phyloP scores from a whole-genome alignment of 352 stramenopile species.

The Pilasporangium apinafurcum region DNA sequence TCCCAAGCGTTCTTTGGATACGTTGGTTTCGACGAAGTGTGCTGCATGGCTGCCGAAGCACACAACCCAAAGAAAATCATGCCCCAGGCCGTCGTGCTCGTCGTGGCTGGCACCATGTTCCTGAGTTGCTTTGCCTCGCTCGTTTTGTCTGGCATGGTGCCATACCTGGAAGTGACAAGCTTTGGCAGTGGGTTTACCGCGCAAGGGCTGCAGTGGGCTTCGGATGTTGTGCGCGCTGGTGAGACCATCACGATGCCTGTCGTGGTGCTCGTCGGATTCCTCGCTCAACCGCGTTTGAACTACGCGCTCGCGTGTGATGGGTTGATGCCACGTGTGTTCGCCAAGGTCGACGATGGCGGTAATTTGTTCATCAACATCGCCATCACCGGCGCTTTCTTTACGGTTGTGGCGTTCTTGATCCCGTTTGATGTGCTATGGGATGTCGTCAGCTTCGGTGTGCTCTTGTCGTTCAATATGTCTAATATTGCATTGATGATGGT shows the following conservation, averaged over 20 bases:
- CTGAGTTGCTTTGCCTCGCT: slow-evolving; percentile 33
- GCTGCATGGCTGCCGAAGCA: slow-evolving; percentile 51
- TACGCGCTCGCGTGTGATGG: slow-evolving; percentile 77
- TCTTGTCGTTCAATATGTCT: slow-evolving; percentile 49
- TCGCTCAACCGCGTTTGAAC: slow-evolving; percentile 76
- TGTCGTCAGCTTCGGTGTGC: slow-evolving; percentile 43
- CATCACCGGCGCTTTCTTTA: slow-evolving; percentile 14
- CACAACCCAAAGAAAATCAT: slow-evolving; percentile 44
- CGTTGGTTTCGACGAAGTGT: slow-evolving; percentile 88
- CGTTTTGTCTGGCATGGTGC: slow-evolving; percentile 57
- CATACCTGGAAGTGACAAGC: not conserved
- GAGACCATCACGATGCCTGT: slow-evolving; percentile 58
- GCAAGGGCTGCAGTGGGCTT: slow-evolving; percentile 1
- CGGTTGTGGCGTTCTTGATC: slow-evolving; percentile 20
- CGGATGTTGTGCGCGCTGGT: not conserved
- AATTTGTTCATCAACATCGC: slow-evolving; percentile 33
- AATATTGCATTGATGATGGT: slow-evolving; percentile 29
- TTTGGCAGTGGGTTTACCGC: slow-evolving; percentile 1
- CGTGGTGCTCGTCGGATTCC: slow-evolving; percentile 79
- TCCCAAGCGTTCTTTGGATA: slow-evolving; percentile 84
- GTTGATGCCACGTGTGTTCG: slow-evolving; percentile 71
- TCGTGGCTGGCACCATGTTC: slow-evolving; percentile 5
- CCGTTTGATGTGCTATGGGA: slow-evolving; percentile 37
- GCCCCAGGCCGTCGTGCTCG: slow-evolving; percentile 43
- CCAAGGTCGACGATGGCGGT: slow-evolving; percentile 24